Evolutionary conservation across 768 basidiomycete species (phyloP), one percentile per base, ranked within the genome.

Genomic region (Lepiota brunneoincarnata): DNA sequence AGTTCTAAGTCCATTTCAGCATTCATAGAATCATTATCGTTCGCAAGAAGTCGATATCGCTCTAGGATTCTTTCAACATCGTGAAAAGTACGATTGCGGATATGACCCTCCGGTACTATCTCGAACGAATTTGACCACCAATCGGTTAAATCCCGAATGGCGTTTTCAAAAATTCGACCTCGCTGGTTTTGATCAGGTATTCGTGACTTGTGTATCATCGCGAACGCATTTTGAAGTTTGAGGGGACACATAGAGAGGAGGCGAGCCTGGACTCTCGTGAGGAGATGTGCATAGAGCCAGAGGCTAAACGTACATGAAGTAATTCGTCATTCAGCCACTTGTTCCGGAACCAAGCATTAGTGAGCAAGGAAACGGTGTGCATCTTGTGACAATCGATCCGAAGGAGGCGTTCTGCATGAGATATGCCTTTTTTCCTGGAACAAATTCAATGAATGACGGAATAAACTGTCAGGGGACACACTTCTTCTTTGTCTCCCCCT

Each of bases 121-220:
- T 82, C 77, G 59, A 91, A 88, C 68, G 87, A 97, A 0, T 76
- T 71, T 10, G 78, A 73, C 95, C 96, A 99, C 95, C 96, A 98
- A 11, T 80, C 78, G 18, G 79, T 79, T 7, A 98, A 82, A 38
- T 81, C 80, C 31, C 75, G 74, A 18, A 97, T 73, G 3, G 93
- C 89, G 12, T 78, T 75, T 69, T 98, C 93, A 64, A 98, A 99
- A 59, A 94, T 78, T 6, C 91, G 84, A 1, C 92, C 92, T 9
- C 97, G 86, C 61, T 85, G 84, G 49, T 82, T 80, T 12, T 81
- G 77, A 57, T 97, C 92, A 1, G 96, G 93, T 18, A 91, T 71
- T 54, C 83, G 79, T 37, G 89, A 82, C 67, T 91, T 86, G 72
- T 89, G 83, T 67, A 94, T 93, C 68, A 82, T 77, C 10, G 79